Evolutionary conservation across 1,284 basidiomycete genomes (phyloP).

Genomic region (Sutorius eximius): DNA sequence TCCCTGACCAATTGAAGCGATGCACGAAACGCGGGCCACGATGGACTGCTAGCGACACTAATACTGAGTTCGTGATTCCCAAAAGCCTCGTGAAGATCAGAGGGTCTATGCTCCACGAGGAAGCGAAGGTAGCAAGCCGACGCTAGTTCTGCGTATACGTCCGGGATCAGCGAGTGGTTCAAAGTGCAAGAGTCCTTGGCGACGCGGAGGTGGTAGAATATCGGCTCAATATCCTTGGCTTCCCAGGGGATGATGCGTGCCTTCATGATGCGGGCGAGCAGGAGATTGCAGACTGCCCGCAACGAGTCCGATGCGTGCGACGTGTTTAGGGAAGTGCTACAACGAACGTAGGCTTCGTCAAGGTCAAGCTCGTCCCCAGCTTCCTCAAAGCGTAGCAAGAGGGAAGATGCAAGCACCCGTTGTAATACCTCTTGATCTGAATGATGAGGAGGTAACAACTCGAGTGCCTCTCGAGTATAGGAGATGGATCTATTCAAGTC

Average conservation of each 20-base stretch:
- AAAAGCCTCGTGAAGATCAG: constrained; percentile 30
- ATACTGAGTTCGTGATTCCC: constrained; percentile 30
- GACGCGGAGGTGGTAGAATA: constrained; percentile 25
- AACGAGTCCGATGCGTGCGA: constrained; percentile 9
- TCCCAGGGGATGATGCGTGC: constrained; percentile 24
- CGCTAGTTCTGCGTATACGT: constrained; percentile 30
- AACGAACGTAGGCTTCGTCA: constrained; percentile 25
- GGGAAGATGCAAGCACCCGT: constrained; percentile 19
- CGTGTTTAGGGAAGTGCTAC: constrained; percentile 13
- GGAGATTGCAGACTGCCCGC: constrained; percentile 19
- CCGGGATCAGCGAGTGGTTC: constrained; percentile 16
- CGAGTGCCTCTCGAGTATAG: constrained; percentile 26
- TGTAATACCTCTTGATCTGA: constrained; percentile 14
- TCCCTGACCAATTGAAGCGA: constrained; percentile 26
- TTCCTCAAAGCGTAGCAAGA: constrained; percentile 28
- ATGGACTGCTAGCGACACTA: constrained; percentile 14
- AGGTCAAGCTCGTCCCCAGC: constrained; percentile 29
- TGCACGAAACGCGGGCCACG: constrained; percentile 21
- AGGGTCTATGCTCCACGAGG: constrained; percentile 18
- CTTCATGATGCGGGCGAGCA: constrained; percentile 25
- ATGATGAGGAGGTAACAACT: constrained; percentile 20
- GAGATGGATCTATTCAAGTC: constrained; percentile 28
- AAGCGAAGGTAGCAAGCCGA: constrained; percentile 29
- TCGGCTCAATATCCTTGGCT: constrained; percentile 14
- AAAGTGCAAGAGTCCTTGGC: constrained; percentile 26